These are phyloP conservation scores for Antrodiella citrinella DNA, from an alignment of 768 basidiomycete genomes.

Conservation along the genomic window DNA sequence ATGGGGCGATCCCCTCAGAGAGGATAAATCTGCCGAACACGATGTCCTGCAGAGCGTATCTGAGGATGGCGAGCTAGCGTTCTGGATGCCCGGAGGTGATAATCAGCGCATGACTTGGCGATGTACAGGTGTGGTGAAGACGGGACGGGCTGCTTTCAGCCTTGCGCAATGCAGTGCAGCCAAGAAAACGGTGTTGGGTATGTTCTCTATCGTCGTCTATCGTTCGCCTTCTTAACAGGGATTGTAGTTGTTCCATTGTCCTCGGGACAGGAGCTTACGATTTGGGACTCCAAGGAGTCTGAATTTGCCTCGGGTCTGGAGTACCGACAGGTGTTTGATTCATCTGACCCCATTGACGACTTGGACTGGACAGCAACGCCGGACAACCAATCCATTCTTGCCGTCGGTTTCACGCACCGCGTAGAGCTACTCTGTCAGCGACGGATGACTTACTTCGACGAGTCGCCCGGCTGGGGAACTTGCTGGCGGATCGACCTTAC, in stretches of 20 bases:
- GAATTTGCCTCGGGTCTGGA: slow-evolving; percentile 91
- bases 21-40: slow-evolving; percentile 26
- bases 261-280: slow-evolving; percentile 74
- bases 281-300: slow-evolving; percentile 94
- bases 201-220: slow-evolving; percentile 20
- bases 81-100: slow-evolving; percentile 62
- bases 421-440: slow-evolving; percentile 89
- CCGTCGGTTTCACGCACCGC: slow-evolving; percentile 75
- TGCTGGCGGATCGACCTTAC: slow-evolving; percentile 64
- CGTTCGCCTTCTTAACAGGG: too few relatives aligned
- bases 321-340: slow-evolving; percentile 45
- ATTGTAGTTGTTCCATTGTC: slow-evolving; percentile 49
- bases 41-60: slow-evolving; percentile 80
- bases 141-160: slow-evolving; percentile 54
- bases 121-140: slow-evolving; percentile 68
- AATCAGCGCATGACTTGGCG: slow-evolving; percentile 35
- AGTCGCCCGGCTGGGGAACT: slow-evolving; percentile 70
- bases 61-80: slow-evolving; percentile 69
- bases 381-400: slow-evolving; percentile 83
- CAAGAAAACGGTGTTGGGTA: slow-evolving; percentile 87
- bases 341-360: slow-evolving; percentile 60
- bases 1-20: slow-evolving; percentile 39
- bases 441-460: slow-evolving; percentile 85
- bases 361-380: slow-evolving; percentile 93
- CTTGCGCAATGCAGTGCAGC: slow-evolving; percentile 83